Evolutionary conservation across 1,139 yeast species (phyloP).

Genomic region (Candida pseudoviswanathii): DNA sequence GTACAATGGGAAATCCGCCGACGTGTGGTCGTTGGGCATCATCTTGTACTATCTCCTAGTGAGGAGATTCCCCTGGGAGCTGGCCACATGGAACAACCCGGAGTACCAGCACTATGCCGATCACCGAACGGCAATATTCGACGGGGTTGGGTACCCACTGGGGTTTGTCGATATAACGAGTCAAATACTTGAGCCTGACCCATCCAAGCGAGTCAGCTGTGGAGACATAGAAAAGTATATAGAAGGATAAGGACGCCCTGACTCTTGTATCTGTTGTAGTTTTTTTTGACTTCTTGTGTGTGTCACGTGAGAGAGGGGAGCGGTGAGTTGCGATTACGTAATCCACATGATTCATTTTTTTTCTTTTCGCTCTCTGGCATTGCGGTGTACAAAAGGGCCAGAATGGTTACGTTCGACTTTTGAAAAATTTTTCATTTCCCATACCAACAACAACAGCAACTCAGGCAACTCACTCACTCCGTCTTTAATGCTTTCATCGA

Average conservation of each 20-base stretch:
- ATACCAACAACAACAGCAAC: no score
- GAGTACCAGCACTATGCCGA: conserved; percentile 15
- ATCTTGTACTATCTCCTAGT: conserved; percentile 36
- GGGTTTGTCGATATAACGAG: conserved; percentile 15
- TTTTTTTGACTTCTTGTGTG: not conserved
- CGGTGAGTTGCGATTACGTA: not conserved
- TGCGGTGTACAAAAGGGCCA: not conserved
- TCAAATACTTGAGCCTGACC: conserved; percentile 20
- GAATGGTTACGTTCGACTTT: no score
- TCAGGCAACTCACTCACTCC: no score
- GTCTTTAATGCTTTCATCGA: conserved; percentile 20
- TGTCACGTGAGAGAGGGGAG: not conserved
- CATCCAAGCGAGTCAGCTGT: conserved; percentile 18
- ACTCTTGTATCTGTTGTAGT: not conserved
- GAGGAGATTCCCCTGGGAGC: conserved; percentile 37
- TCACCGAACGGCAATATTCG: conserved; percentile 10
- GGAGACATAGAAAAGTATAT: not conserved
- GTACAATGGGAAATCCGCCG: conserved; percentile 45
- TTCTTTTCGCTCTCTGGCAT: not conserved
- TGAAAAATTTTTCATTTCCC: not conserved
- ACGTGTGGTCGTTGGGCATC: conserved; percentile 46
- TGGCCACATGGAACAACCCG: conserved; percentile 28
- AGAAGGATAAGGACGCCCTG: not conserved
- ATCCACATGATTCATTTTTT: not conserved
- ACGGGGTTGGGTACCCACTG: conserved; percentile 12